Base-by-base conservation (phyloP, 148 eudicot species). In the Heliosperma pusillum region DNA sequence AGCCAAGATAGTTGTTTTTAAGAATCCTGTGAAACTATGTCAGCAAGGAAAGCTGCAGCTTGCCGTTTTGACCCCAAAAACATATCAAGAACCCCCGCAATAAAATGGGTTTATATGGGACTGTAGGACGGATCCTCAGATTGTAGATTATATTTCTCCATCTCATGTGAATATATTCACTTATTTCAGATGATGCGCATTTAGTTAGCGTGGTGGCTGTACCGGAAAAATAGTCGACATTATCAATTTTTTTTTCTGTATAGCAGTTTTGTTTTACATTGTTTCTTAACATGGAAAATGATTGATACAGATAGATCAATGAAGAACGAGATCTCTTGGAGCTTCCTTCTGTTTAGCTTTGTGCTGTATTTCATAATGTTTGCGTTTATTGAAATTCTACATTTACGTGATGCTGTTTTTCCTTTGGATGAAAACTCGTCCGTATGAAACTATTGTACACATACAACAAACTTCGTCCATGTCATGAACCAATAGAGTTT, bases 11-110 rank as follows among this genome's bases (percentile, higher is more conserved):
- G 86, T 82, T 19, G 53, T 88, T 56, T 93, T 85, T 79, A 90
- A 85, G 74, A 89, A 93, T 71, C 97, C 97, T 1, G 84, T 76
- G 13, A 89, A 77, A 70, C 75, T 90, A 24, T 90, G 91, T 84
- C 88, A 87, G 78, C 82, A 72, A 24, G 88, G 96, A 33, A 88
- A 85, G 78, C 85, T 93, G n/a, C 89, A 83, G 73, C 66, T 90
- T 64, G 90, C 91, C 57, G 66, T 90, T 79, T 29, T 80, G 73
- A 80, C 83, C 71, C 95, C 92, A 11, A 88, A 66, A 76, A 71
- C 78, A 77, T 82, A 87, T 81, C 77, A 85, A 88, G 82, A 77
- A 72, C 62, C 73, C 83, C 5, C 84, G 84, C 29, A 84, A 45
- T 55, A 16, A 11, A 40, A 64, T 20, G 40, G 40, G 40, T 3